Base-by-base conservation (phyloP, 495 filamentous ascomycete species). In the Glarea lozoyensis region DNA sequence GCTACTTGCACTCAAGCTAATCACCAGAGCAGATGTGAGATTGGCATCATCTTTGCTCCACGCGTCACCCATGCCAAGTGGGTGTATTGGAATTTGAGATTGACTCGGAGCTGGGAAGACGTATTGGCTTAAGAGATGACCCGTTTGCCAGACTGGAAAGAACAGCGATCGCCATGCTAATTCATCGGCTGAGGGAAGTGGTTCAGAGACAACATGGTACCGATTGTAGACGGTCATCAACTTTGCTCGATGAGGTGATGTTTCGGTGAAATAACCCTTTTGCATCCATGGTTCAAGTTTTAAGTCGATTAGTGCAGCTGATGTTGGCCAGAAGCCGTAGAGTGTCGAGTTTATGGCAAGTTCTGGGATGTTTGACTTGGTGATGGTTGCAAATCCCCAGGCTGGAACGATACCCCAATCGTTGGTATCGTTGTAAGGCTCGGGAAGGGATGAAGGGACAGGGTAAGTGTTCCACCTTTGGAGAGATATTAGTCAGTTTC, bases 391-490 rank as follows among this genome's bases (percentile, higher is more conserved):
- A 46, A 61, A 68, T 1, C 70, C 69, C 69, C 70, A 72, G 4
- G 60, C 67, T 6, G 68, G 61, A 2, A 63, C 61, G 29, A 71
- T 68, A 1, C 64, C 66, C 56, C 65, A 71, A n/a, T 39, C 13
- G 6, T 43, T 12, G 5, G 15, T 24, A 34, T 69, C 50, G 42
- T 65, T 65, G 56, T 63, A 67, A 10, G 65, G 64, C 10, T 56
- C 56, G 30, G 66, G 62, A 7, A 56, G 48, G 9, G 33, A 10
- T 7, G 7, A 10, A 6, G 36, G 50, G 22, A 44, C 46, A 16
- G 25, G 25, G n/a, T 29, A 29, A n/a, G 25, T 29, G n/a, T n/a
- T 29, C 25, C 25, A 29, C 25, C 25, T 25, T 54, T 36, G 46
- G n/a, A n/a, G 7, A 7, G n/a, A 29, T 7, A 29, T 29, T 29